Base-by-base conservation (phyloP, 2,329 filamentous ascomycete genomes). In the Biscogniauxia sp. region DNA sequence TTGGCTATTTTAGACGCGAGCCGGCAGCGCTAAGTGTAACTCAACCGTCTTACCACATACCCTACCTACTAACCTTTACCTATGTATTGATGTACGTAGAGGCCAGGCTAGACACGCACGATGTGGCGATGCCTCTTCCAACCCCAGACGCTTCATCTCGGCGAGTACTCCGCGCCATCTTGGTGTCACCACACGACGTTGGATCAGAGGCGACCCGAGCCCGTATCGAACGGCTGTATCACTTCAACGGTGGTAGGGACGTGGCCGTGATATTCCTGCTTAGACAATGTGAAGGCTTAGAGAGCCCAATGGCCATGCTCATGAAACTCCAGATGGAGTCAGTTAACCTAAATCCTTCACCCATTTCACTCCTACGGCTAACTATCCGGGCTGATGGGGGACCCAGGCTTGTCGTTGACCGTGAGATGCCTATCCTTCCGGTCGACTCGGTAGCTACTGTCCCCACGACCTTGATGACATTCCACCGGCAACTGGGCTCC, bases 251-350 rank as follows among this genome's bases (percentile, higher is more conserved):
- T 20, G 75, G 76, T 2, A 69, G 67, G 58, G 72, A 78, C 58
- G 67, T 74, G 9, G 80, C 74, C n/a, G 68, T 82, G 25, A 54
- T 84, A 17, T 78, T 84, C 56, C 70, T 84, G 17, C 64, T 83
- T 50, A 68, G 70, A 49, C 70, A 73, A 3, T 63, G 67, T 13
- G 56, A 62, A 11, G 69, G 65, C 13, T 58, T 73, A n/a, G 59
- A 59, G 26, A 68, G 53, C 51, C 66, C 68, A 28, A 74, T 77
- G 66, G 67, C 70, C 26, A 56, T 68, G 0, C 75, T 81, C 57
- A 76, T 77, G 71, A 71, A 69, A 17, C 68, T 85, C 41, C 81
- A 85, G 56, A 70, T 79, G 54, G 69, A 77, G 79, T 82, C 68
- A 65, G 76, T 60, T 8, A n/a, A n/a, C n/a, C n/a, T n/a, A 7